phyloP scores from a whole-genome alignment of 192 early-diverging fungal genomes.

The Backusella tarrabulga region DNA sequence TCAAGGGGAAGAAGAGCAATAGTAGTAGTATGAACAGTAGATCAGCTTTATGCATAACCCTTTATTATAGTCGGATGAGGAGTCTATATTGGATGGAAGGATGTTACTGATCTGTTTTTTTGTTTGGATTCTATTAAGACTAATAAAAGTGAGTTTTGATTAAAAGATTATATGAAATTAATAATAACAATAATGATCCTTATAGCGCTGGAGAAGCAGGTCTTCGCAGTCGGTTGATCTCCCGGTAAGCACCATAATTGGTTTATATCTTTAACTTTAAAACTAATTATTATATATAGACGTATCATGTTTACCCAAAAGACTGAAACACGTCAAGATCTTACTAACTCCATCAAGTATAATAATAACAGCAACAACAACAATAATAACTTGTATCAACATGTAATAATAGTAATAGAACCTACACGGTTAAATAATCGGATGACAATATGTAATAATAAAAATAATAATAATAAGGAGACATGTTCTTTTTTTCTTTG shows the following conservation, averaged over 20 bases:
- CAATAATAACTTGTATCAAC: background rate
- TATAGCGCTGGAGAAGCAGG: background rate
- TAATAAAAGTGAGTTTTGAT: background rate
- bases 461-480: conserved; percentile 5
- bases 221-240: background rate
- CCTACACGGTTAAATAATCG: background rate
- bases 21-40: background rate
- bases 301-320: background rate
- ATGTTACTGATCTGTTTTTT: background rate
- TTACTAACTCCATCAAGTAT: background rate
- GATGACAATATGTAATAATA: background rate
- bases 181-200: background rate
- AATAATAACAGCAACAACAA: background rate
- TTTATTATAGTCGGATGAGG: background rate
- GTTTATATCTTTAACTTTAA: background rate
- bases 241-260: background rate
- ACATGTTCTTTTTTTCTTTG: background rate
- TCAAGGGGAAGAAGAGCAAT: background rate
- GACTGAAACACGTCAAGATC: background rate
- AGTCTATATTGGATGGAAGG: conserved; percentile 1
- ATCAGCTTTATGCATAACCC: conserved; percentile 8
- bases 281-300: background rate
- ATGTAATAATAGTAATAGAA: background rate
- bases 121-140: conserved; percentile 2
- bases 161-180: background rate